Conservation (phyloP, 2,329 filamentous ascomycete species). For the Xylogone sp. region DNA sequence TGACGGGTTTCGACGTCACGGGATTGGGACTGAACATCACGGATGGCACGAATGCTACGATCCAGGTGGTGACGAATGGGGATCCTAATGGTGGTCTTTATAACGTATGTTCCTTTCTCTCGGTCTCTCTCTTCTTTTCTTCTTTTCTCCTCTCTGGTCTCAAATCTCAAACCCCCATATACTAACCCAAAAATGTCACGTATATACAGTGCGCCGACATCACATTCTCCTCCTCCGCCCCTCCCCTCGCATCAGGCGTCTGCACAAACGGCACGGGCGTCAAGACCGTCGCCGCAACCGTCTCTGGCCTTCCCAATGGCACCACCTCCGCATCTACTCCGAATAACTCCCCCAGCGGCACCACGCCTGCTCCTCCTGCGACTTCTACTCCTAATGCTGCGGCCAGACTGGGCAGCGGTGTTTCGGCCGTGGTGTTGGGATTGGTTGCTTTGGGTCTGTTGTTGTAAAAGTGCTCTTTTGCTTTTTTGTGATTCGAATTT, state of each 20-base stretch:
- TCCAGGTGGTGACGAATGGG: constrained; percentile 68
- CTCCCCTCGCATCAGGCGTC: constrained; percentile 38
- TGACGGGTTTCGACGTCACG: constrained; percentile 55
- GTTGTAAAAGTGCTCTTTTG: no score
- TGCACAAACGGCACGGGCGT: constrained; percentile 58
- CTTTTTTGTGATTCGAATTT: no score
- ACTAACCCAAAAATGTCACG: constrained; percentile 6
- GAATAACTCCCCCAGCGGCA: background rate
- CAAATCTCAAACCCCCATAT: background rate
- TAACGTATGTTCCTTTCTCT: constrained; percentile 42
- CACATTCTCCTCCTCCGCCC: constrained; percentile 53
- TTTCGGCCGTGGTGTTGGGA: no score
- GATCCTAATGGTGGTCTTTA: constrained; percentile 60
- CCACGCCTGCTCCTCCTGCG: background rate
- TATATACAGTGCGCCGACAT: constrained; percentile 65
- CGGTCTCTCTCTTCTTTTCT: background rate
- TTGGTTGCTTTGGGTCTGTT: no score
- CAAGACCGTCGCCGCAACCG: constrained; percentile 29
- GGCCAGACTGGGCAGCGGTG: no score
- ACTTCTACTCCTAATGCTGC: background rate
- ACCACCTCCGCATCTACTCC: constrained; percentile 3
- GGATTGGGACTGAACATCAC: constrained; percentile 35
- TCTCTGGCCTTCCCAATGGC: constrained; percentile 9
- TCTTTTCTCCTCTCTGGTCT: background rate
- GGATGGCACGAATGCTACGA: constrained; percentile 61